These are phyloP conservation scores for Ophiognomonia clavigignenti-juglandacearum DNA, from an alignment of 2,329 filamentous ascomycete genomes.

Conservation along the genomic window DNA sequence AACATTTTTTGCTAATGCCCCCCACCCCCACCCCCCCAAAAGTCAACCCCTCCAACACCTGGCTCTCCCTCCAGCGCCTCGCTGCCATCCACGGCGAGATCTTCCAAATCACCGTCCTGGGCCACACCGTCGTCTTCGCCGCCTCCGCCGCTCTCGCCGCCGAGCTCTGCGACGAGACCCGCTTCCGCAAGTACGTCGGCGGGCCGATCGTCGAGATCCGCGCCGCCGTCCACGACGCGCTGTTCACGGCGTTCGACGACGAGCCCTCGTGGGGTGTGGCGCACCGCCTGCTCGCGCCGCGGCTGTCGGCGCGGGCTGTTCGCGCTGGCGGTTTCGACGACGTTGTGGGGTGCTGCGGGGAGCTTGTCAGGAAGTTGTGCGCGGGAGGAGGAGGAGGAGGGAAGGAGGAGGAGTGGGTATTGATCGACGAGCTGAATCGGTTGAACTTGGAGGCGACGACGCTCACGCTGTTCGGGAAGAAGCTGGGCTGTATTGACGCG, in stretches of 20 bases:
- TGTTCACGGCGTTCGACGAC: slow-evolving; percentile 48
- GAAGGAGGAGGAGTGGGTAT: slow-evolving; percentile 27
- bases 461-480: slow-evolving; percentile 46
- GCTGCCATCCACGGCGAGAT: slow-evolving; percentile 44
- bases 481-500: slow-evolving; percentile 40
- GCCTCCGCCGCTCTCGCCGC: slow-evolving; percentile 35
- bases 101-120: slow-evolving; percentile 37
- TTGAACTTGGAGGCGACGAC: slow-evolving; percentile 49
- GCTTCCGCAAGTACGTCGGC: slow-evolving; percentile 50
- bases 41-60: slow-evolving; percentile 42
- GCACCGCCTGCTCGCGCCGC: slow-evolving; percentile 48
- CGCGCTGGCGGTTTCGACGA: slow-evolving; percentile 37
- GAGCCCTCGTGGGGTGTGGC: slow-evolving; percentile 45
- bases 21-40: neutral
- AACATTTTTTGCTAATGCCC: neutral
- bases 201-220: slow-evolving; percentile 49
- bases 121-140: slow-evolving; percentile 36
- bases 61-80: slow-evolving; percentile 43
- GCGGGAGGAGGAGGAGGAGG: slow-evolving; percentile 10
- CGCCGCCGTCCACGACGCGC: slow-evolving; percentile 41
- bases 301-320: slow-evolving; percentile 29
- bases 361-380: slow-evolving; percentile 47
- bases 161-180: slow-evolving; percentile 45
- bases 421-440: slow-evolving; percentile 46
- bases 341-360: slow-evolving; percentile 42